Evolutionary conservation across 1,284 basidiomycete species (phyloP).

Genomic region (Apiotrichum akiyoshidainum): DNA sequence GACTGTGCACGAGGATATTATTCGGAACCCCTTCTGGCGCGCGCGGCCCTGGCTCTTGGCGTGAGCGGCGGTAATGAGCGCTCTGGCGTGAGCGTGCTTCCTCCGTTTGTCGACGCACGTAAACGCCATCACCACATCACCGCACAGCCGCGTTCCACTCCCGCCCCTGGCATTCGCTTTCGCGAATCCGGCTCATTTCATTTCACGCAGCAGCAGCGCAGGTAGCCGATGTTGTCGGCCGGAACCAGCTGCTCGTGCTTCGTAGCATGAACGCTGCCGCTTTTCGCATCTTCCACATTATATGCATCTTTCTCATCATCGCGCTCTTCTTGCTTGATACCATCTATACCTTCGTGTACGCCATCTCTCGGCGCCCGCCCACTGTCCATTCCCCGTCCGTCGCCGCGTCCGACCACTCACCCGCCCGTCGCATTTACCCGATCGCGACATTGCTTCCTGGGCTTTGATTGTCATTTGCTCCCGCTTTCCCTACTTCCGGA

Average conservation of each 20-base stretch:
- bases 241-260: too few relatives aligned
- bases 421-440: slow-evolving; percentile 3
- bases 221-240: too few relatives aligned
- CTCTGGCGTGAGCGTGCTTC: too few relatives aligned
- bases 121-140: too few relatives aligned
- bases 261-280: too few relatives aligned
- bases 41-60: slow-evolving; percentile 49
- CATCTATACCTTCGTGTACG: not conserved
- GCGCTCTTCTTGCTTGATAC: not conserved
- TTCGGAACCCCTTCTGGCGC: slow-evolving; percentile 75
- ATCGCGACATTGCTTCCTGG: not conserved
- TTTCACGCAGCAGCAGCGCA: too few relatives aligned
- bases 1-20: slow-evolving; percentile 74
- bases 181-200: too few relatives aligned
- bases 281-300: too few relatives aligned
- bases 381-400: not conserved
- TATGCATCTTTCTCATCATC: not conserved
- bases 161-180: too few relatives aligned
- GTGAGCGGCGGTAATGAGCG: slow-evolving; percentile 7
- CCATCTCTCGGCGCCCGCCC: too few relatives aligned
- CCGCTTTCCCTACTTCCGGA: not conserved
- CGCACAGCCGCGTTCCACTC: too few relatives aligned
- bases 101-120: too few relatives aligned
- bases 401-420: not conserved
- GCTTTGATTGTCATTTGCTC: not conserved